Percentiles rank a stretch among this genome's conserved stretches.
Conservation (phyloP, 805 yeast species). For the Teunomyces atbi region DNA sequence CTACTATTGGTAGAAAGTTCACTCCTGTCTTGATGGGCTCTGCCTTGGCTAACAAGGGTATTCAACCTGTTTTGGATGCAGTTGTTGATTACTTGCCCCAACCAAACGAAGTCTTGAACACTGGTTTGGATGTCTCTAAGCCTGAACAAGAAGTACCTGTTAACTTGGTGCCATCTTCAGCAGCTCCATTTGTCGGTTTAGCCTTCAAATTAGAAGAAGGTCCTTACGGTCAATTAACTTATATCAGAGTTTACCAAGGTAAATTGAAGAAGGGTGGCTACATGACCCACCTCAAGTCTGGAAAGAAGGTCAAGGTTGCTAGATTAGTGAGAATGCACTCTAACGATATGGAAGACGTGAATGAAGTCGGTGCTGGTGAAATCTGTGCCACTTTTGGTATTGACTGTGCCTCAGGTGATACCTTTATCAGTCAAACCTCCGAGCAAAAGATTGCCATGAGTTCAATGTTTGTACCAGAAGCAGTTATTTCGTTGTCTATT, state of each 20-base stretch:
- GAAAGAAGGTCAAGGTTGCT: constrained; percentile 84
- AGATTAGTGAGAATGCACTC: constrained; percentile 98
- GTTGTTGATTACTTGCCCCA: constrained; percentile 94
- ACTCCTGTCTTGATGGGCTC: constrained; percentile 99
- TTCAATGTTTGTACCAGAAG: constrained; percentile 98
- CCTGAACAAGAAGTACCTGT: constrained; percentile 53
- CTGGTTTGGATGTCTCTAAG: constrained; percentile 73
- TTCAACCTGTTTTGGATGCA: constrained; percentile 93
- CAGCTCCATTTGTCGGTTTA: constrained; percentile 86
- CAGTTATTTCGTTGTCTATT: constrained; percentile 91
- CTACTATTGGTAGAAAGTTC: constrained; percentile 93
- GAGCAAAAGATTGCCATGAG: constrained; percentile 82
- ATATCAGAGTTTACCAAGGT: constrained; percentile 96
- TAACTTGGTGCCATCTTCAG: constrained; percentile 66
- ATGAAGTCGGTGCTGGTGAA: constrained; percentile 95
- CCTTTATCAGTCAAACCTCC: constrained; percentile 77
- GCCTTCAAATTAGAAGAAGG: constrained; percentile 99
- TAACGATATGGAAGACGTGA: constrained; percentile 97
- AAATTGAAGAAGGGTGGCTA: constrained; percentile 84
- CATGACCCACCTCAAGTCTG: constrained; percentile 86
- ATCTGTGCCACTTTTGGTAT: constrained; percentile 99
- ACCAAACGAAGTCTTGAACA: constrained; percentile 90
- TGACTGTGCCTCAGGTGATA: constrained; percentile 98
- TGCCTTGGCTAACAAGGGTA: constrained; percentile 93
- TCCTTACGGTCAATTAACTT: constrained; percentile 95